A percentile compares a stretch with the other conserved stretches of the same genome.
Evolutionary conservation across 164 flowering plant species (phyloP).

Genomic region (Brasenia schreberi): DNA sequence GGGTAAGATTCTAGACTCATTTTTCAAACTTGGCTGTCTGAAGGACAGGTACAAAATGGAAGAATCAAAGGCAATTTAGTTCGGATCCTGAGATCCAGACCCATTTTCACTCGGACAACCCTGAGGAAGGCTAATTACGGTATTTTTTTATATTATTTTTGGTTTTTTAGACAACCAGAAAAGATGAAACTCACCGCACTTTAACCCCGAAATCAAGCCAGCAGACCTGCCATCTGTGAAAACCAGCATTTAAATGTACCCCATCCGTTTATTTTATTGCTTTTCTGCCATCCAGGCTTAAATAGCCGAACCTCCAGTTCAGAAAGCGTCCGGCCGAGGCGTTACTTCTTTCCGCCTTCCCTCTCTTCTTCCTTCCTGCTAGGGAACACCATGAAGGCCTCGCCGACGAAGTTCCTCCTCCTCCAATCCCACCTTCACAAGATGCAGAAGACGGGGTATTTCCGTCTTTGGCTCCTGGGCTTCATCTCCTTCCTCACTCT

Average conservation of each 20-base stretch:
- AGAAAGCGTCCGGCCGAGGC: not conserved
- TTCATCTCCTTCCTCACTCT: conserved; percentile 51
- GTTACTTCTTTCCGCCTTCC: not conserved
- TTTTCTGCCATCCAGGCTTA: not conserved
- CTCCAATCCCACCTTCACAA: conserved; percentile 19
- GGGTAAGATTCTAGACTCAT: no score
- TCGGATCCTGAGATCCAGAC: no score
- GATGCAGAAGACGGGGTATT: conserved; percentile 6
- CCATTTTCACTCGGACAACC: no score
- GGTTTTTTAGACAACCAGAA: no score
- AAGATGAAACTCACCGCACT: not conserved
- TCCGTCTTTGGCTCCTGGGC: conserved; percentile 45
- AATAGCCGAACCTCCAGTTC: not conserved
- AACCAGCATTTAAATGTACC: not conserved
- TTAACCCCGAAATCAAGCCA: not conserved
- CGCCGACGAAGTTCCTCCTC: conserved; percentile 18
- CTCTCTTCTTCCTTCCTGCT: not conserved
- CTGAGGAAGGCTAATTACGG: no score
- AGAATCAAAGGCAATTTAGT: no score
- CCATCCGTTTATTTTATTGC: not conserved
- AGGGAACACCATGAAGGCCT: conserved; percentile 1
- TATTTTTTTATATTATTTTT: no score
- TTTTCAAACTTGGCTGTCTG: no score
- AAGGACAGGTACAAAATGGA: no score
- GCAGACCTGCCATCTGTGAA: not conserved